Conservation (phyloP, 306 rosid genomes). For the Begonia peltatifolia region DNA sequence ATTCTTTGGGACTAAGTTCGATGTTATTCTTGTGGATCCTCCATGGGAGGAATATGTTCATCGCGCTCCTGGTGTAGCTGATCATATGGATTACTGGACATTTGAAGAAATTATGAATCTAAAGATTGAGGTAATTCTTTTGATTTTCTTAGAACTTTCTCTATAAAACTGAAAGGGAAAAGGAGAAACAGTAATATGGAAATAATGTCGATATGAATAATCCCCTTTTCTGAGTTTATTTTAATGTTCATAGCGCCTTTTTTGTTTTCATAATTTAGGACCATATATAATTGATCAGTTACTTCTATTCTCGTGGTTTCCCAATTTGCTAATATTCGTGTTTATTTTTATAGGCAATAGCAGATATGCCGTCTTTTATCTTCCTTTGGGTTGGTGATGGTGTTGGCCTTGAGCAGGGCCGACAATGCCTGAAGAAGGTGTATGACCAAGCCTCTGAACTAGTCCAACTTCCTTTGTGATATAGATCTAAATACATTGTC, state of each 20-base stretch:
- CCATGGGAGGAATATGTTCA: conserved; percentile 99
- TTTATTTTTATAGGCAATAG: conserved; percentile 62
- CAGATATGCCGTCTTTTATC: conserved; percentile 95
- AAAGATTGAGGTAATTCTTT: conserved; percentile 70
- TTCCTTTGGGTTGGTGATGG: conserved; percentile 99
- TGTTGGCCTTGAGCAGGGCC: conserved; percentile 98
- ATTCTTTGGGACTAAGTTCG: conserved; percentile 93
- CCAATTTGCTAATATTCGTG: conserved; percentile 1
- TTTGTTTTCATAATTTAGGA: too few relatives aligned
- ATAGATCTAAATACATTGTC: too few relatives aligned
- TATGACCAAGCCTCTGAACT: conserved; percentile 8
- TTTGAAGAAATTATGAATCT: conserved; percentile 98
- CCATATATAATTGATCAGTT: too few relatives aligned
- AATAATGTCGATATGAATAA: too few relatives aligned
- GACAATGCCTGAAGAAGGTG: conserved; percentile 97
- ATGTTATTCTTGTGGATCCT: conserved; percentile 96
- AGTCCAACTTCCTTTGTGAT: not conserved
- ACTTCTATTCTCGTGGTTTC: too few relatives aligned
- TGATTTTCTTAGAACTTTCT: too few relatives aligned
- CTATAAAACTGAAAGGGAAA: too few relatives aligned
- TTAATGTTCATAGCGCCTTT: too few relatives aligned
- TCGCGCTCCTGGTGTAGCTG: conserved; percentile 99
- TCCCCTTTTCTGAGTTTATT: too few relatives aligned
- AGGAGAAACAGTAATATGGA: too few relatives aligned
- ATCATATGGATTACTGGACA: conserved; percentile 93